phyloP scores from a whole-genome alignment of 768 basidiomycete species.

The Hericium erinaceus region DNA sequence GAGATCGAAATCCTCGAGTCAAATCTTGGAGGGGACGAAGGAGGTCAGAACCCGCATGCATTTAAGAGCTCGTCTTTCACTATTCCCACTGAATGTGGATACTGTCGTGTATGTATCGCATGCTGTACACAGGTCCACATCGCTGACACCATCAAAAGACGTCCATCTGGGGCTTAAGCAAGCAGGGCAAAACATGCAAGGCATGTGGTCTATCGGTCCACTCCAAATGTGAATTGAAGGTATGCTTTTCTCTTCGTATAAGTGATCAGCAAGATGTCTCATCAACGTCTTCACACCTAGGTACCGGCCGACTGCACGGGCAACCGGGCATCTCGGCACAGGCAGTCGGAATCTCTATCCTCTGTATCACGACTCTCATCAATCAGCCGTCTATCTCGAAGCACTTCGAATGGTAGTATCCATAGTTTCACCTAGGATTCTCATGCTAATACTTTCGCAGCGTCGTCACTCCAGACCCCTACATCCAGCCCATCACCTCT shows the following conservation, averaged over 20 bases:
- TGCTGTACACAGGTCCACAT: neutral
- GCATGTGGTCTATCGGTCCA: slow-evolving; percentile 73
- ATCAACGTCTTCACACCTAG: slow-evolving; percentile 25
- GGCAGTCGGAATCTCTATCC: slow-evolving; percentile 16
- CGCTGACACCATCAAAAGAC: slow-evolving; percentile 32
- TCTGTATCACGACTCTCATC: slow-evolving; percentile 10
- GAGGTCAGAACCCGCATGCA: slow-evolving; percentile 57
- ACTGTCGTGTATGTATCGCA: slow-evolving; percentile 55
- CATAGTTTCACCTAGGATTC: neutral
- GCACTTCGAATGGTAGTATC: slow-evolving; percentile 17
- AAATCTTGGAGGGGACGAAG: slow-evolving; percentile 69
- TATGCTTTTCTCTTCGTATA: slow-evolving; percentile 18
- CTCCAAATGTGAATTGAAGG: slow-evolving; percentile 81
- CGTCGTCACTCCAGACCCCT: slow-evolving; percentile 12
- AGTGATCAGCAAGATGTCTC: neutral
- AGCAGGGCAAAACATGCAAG: slow-evolving; percentile 81
- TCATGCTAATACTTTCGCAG: slow-evolving; percentile 8
- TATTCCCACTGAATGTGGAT: slow-evolving; percentile 73
- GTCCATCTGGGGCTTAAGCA: slow-evolving; percentile 81
- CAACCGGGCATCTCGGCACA: slow-evolving; percentile 19
- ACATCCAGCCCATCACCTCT: slow-evolving; percentile 54
- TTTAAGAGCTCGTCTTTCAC: slow-evolving; percentile 86
- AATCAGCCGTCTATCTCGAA: slow-evolving; percentile 26
- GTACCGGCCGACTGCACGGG: slow-evolving; percentile 63
- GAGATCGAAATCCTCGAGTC: slow-evolving; percentile 53